A percentile compares a stretch with the other conserved stretches of the same genome.
Evolutionary conservation across 345 rosid species (phyloP).

Genomic region (Sonneratia alba): DNA sequence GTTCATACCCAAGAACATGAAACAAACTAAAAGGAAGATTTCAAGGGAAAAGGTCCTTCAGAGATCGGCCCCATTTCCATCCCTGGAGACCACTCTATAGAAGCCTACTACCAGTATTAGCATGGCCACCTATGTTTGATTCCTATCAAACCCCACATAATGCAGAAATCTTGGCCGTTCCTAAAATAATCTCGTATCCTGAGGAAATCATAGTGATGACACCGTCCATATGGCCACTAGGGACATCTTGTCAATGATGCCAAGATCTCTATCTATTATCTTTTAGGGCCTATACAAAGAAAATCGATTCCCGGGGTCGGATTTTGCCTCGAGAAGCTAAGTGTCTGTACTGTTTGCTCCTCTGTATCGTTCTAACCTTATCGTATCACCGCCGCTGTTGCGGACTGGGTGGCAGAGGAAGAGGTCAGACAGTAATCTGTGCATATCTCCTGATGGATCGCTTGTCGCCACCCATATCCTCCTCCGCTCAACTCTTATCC

Average conservation of each 20-base stretch:
- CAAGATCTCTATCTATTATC: too few species aligned
- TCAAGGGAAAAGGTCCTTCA: neutral
- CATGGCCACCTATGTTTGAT: neutral
- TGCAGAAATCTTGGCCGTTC: too few species aligned
- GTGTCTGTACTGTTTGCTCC: too few species aligned
- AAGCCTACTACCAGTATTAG: neutral
- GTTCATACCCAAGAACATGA: neutral
- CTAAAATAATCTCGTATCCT: neutral
- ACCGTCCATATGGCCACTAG: neutral
- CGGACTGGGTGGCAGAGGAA: neutral
- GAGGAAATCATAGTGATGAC: neutral
- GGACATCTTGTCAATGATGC: neutral
- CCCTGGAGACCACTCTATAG: neutral
- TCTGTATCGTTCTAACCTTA: neutral
- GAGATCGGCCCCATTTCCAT: neutral
- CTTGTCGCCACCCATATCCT: conserved; percentile 7
- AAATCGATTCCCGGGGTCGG: too few species aligned
- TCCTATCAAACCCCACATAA: neutral
- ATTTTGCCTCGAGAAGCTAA: too few species aligned
- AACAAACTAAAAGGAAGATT: neutral
- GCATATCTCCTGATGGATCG: conserved; percentile 2
- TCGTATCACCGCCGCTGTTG: neutral
- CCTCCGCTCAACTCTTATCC: conserved; percentile 2
- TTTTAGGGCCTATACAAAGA: too few species aligned
- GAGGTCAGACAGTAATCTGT: neutral